These are phyloP conservation scores for Backusella liffmaniae DNA, from an alignment of 192 early-diverging fungal genomes.

Conservation along the genomic window DNA sequence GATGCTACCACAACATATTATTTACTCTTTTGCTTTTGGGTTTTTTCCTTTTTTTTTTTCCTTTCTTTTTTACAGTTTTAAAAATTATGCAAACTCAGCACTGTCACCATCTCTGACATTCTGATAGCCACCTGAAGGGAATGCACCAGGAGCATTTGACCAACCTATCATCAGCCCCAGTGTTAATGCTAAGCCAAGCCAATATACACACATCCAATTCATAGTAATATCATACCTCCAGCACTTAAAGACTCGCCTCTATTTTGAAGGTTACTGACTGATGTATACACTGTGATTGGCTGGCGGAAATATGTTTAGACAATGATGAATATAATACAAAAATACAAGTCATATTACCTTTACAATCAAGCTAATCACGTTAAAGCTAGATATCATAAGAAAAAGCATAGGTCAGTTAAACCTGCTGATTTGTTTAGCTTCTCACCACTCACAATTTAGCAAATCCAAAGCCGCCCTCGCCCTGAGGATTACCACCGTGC, in stretches of 20 bases:
- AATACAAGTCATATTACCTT: slow-evolving; percentile 27
- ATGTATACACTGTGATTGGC: slow-evolving; percentile 49
- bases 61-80: background rate
- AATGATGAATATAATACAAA: background rate
- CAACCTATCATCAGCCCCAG: background rate
- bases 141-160: slow-evolving; percentile 33
- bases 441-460: slow-evolving; percentile 20
- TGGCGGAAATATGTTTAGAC: slow-evolving; percentile 9
- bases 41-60: background rate
- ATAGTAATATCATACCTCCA: slow-evolving; percentile 21
- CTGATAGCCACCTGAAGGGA: slow-evolving; percentile 22
- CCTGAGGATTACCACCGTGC: slow-evolving; percentile 37
- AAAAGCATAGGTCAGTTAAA: background rate
- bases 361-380: slow-evolving; percentile 36
- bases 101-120: slow-evolving; percentile 27
- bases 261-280: slow-evolving; percentile 43
- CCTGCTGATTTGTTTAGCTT: background rate
- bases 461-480: slow-evolving; percentile 43
- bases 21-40: background rate
- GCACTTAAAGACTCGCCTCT: slow-evolving; percentile 46
- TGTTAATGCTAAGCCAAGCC: background rate
- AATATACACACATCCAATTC: background rate
- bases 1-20: background rate
- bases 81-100: slow-evolving; percentile 14
- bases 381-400: slow-evolving; percentile 30